A percentile compares a stretch with the other conserved stretches of the same genome.
Conservation (phyloP, 257 asterid species). For the Solanum medicagineum region DNA sequence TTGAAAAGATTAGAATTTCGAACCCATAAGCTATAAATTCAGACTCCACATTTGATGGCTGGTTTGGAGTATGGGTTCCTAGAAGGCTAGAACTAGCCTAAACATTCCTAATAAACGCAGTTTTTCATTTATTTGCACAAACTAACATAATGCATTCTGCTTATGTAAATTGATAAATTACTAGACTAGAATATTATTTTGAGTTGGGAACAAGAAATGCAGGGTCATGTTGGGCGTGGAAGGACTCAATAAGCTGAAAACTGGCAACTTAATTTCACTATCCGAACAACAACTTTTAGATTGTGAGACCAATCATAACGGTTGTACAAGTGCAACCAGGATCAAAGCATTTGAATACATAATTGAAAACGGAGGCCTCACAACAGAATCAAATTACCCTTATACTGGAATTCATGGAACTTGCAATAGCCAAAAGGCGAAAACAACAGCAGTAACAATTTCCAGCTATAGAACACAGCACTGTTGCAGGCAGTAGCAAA, state of each 20-base stretch:
- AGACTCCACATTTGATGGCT: too few relatives aligned
- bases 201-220: not conserved
- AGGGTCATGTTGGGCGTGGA: slow-evolving; percentile 30
- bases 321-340: slow-evolving; percentile 8
- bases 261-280: slow-evolving; percentile 4
- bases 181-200: not conserved
- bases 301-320: not conserved
- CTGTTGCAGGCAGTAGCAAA: slow-evolving; percentile 9
- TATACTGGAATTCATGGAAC: not conserved
- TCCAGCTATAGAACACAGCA: not conserved
- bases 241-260: slow-evolving; percentile 9
- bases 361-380: slow-evolving; percentile 3
- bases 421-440: not conserved
- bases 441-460: slow-evolving; percentile 4
- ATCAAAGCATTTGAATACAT: slow-evolving; percentile 10
- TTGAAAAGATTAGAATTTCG: too few relatives aligned
- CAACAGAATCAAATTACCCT: slow-evolving; percentile 9
- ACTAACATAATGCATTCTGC: not conserved
- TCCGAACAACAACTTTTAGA: slow-evolving; percentile 7
- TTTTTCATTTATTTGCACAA: not conserved
- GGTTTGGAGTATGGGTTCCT: too few relatives aligned
- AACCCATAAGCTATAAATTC: too few relatives aligned
- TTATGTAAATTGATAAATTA: not conserved
- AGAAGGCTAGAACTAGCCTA: not conserved
- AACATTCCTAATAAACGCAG: not conserved